Base-by-base conservation (phyloP, 257 asterid species). In the Knoxia roxburghii region DNA sequence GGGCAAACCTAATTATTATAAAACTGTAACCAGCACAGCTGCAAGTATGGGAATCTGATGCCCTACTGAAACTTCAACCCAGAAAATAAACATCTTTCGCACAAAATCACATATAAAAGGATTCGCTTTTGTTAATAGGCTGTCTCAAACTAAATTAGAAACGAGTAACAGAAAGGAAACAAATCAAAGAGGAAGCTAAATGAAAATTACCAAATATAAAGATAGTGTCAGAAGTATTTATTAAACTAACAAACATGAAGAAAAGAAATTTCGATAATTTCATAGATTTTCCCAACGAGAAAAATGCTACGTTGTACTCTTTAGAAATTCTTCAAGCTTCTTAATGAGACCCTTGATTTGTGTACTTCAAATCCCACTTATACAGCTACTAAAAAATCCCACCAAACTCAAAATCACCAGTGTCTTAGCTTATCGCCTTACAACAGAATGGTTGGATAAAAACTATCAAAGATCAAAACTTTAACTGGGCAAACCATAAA, bases 181-280 rank as follows among this genome's bases (percentile, higher is more conserved):
- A 24, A 50, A 61, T 15, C 15, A 49, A 70, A 40, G 33, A 24
- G 37, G 21, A 65, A 27, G 35, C 60, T 40, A 30, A 18, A 53
- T 46, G n/a, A 64, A 46, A 32, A 3, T 45, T 71, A 43, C 76
- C 75, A 43, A 46, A 53, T 20, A 21, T 9, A n/a, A 26, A 61
- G 13, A 62, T 33, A 20, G 12, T n/a, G 48, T 15, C 21, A 15
- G 46, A 24, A 46, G 50, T 43, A 54, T 35, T 5, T 35, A 60
- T 3, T 17, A 35, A n/a, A 60, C 14, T 60, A 20, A 48, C 65
- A 20, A 18, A 35, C 5, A 1, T 26, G 51, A 37, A 18, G 53
- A 7, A 64, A 14, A 21, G 6, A 53, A 45, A 0, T 43, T 32
- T 46, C 41, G 43, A 64, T 41, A 29, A 41, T 40, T 27, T 3